phyloP scores from a whole-genome alignment of 495 filamentous ascomycete species.

The Podospora pseudoanserina region DNA sequence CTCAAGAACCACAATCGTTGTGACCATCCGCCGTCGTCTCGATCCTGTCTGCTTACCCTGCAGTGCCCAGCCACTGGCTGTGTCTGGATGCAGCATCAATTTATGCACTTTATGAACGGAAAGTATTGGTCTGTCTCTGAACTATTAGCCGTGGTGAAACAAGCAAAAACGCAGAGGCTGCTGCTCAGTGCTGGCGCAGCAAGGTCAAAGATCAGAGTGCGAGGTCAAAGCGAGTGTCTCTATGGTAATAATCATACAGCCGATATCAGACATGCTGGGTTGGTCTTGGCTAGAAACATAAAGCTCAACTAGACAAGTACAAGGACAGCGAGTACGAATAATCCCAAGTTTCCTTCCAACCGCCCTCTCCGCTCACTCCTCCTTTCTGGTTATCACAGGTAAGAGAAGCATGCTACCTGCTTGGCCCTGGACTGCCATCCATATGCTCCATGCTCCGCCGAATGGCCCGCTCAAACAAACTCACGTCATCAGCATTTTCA shows the following conservation, averaged over 20 bases:
- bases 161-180: neutral
- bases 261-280: neutral
- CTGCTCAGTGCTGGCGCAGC: neutral
- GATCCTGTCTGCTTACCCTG: neutral
- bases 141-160: neutral
- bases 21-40: neutral
- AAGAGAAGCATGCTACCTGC: neutral
- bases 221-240: neutral
- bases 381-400: neutral
- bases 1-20: neutral
- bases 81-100: neutral
- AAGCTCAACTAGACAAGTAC: neutral
- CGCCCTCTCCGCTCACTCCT: neutral
- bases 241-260: neutral
- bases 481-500: conserved; percentile 45
- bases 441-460: neutral
- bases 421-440: neutral
- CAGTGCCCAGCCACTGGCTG: conserved; percentile 4
- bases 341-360: neutral
- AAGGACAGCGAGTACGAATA: neutral
- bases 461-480: conserved; percentile 32
- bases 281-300: neutral
- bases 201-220: neutral
- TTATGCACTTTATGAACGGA: conserved; percentile 3
- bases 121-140: neutral